Evolutionary conservation across 345 rosid genomes (phyloP).

Genomic region (Citrus unshiu): DNA sequence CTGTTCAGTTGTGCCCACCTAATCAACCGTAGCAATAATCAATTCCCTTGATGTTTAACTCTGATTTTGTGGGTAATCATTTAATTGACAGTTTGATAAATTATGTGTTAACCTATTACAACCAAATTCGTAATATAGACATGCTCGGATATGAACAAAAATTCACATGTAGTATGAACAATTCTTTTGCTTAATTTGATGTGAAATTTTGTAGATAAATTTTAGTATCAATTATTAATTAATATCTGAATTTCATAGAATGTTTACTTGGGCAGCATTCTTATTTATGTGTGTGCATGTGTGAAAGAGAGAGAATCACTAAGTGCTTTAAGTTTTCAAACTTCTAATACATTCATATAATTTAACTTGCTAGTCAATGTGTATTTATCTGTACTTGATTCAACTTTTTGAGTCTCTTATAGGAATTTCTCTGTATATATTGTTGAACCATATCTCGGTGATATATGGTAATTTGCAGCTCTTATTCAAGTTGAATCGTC

Average conservation of each 20-base stretch:
- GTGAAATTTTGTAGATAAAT: background rate
- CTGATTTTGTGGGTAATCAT: background rate
- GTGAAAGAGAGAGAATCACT: background rate
- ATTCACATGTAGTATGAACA: background rate
- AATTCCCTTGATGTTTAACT: background rate
- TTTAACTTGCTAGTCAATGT: background rate
- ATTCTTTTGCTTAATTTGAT: background rate
- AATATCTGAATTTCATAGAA: background rate
- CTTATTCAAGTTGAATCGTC: constrained; percentile 81
- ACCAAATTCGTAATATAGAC: background rate
- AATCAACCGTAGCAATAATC: background rate
- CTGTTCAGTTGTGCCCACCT: background rate
- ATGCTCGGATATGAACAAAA: background rate
- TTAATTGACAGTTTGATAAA: background rate
- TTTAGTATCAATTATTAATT: background rate
- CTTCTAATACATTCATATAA: background rate
- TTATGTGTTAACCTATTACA: background rate
- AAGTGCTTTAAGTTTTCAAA: background rate
- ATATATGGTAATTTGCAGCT: constrained; percentile 49
- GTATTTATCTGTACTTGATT: background rate
- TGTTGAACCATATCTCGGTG: background rate
- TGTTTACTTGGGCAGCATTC: background rate
- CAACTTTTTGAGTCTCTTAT: background rate
- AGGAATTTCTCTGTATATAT: background rate
- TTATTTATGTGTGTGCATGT: background rate